Base-by-base conservation (phyloP, 2,329 filamentous ascomycete species). In the Botrytis galanthina region DNA sequence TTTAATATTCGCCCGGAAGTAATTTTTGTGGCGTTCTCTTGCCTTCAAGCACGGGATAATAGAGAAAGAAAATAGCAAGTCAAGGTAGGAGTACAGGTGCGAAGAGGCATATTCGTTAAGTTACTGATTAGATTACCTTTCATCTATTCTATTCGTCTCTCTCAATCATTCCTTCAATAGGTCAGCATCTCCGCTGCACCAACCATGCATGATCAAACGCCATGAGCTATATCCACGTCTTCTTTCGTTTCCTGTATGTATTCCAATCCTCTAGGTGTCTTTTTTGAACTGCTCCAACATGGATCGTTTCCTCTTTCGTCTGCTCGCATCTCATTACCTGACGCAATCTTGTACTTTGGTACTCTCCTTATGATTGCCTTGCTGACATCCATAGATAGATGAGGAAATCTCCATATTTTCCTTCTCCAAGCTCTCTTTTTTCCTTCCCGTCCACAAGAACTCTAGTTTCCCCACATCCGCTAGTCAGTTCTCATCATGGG, bases 401-500 rank as follows among this genome's bases (percentile, higher is more conserved):
- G 70, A 61, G 39, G 12, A 44, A 29, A 59, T 39, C 62, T 68
- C 32, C 48, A 63, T 54, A 63, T 37, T 71, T 54, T 64, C 9
- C 26, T 39, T 59, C 48, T 2, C 51, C 48, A 29, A 69, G 29
- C 46, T 42, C 59, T 72, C 39, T 18, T 44, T 35, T 42, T 35
- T 14, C 39, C 46, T 42, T 37, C 32, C 46, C 37, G 46, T 44
- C 37, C 54, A 44, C 51, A 44, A 42, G 18, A 62, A 22, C 29
- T 66, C 46, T n/a, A 44, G 62, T 20, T 73, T 69, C 62, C 35
- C 71, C 66, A 62, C 54, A 70, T 51, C 46, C 16, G 44, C 46
- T 57, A 46, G 54, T 59, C 46, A 37, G 44, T 22, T 51, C 35
- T 73, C 67, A 71, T 44, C 72, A 75, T 76, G 73, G 72, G 48